Conservation (phyloP, 2,329 filamentous ascomycete genomes). For the Xylaria digitata region DNA sequence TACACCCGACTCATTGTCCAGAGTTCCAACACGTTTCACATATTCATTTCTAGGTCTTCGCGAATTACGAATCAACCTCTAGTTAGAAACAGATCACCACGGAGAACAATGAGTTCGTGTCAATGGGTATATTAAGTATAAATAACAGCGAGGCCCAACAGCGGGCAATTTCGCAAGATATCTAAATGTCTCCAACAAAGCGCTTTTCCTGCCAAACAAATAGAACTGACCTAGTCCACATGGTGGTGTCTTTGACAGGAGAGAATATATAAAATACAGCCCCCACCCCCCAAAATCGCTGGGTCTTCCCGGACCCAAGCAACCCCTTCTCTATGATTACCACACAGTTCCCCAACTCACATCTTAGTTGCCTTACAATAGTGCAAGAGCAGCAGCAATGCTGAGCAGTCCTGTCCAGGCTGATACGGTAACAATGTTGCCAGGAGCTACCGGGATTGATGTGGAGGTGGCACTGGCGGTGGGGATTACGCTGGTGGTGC, state of each 20-base stretch:
- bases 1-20: no score
- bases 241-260: conserved; percentile 5
- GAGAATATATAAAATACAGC: conserved; percentile 20
- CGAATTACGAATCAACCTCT: neutral
- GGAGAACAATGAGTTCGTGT: conserved; percentile 9
- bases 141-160: conserved; percentile 33
- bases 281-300: conserved; percentile 5
- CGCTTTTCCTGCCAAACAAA: conserved; percentile 37
- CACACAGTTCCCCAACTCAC: neutral
- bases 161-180: conserved; percentile 36
- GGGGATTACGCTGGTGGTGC: conserved; percentile 35
- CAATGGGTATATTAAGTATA: conserved; percentile 47
- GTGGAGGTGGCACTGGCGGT: conserved; percentile 31
- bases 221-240: conserved; percentile 14
- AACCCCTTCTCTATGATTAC: conserved; percentile 1
- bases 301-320: conserved; percentile 28
- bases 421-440: conserved; percentile 52
- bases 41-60: no score
- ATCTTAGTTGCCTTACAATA: conserved; percentile 51
- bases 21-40: no score
- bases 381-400: conserved; percentile 54
- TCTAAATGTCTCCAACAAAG: conserved; percentile 33
- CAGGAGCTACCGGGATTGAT: conserved; percentile 35
- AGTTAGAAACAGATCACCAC: neutral
- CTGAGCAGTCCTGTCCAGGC: conserved; percentile 57